Conservation (phyloP, 2,329 filamentous ascomycete species). For the Seiridium unicorne region DNA sequence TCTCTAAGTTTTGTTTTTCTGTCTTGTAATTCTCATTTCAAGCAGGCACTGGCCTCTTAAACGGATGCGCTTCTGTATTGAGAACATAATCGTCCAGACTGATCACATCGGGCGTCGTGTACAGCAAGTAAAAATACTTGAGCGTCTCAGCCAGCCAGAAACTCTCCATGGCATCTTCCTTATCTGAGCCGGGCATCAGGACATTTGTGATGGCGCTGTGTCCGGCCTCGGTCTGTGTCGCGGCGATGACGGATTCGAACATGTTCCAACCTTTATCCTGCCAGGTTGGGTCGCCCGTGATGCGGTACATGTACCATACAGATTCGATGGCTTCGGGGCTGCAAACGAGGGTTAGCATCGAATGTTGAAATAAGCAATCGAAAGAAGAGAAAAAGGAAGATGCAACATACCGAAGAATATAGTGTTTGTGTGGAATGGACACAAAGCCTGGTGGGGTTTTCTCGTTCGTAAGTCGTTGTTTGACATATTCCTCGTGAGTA, state of each 20-base stretch:
- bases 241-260: constrained; percentile 69
- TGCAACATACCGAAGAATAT: constrained; percentile 60
- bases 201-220: constrained; percentile 72
- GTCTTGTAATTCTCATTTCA: neutral
- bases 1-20: neutral
- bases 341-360: constrained; percentile 14
- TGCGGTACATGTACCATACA: constrained; percentile 87
- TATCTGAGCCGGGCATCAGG: constrained; percentile 35
- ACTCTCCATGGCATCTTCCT: constrained; percentile 73
- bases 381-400: constrained; percentile 14
- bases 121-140: constrained; percentile 89
- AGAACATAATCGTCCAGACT: constrained; percentile 62
- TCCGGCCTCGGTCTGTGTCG: constrained; percentile 64
- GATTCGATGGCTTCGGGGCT: constrained; percentile 86
- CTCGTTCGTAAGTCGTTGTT: constrained; percentile 40
- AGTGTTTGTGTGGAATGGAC: constrained; percentile 42
- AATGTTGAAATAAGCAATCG: constrained; percentile 10
- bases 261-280: constrained; percentile 85
- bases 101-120: constrained; percentile 58
- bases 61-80: constrained; percentile 50
- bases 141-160: constrained; percentile 91
- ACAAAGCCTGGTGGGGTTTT: constrained; percentile 51
- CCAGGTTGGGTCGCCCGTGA: constrained; percentile 74
- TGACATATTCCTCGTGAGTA: constrained; percentile 55
- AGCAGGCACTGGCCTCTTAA: constrained; percentile 40